A percentile compares a stretch with the other conserved stretches of the same genome.
Conservation (phyloP, 176 grass and related monocot genomes). For the Eragrostis nindensis region DNA sequence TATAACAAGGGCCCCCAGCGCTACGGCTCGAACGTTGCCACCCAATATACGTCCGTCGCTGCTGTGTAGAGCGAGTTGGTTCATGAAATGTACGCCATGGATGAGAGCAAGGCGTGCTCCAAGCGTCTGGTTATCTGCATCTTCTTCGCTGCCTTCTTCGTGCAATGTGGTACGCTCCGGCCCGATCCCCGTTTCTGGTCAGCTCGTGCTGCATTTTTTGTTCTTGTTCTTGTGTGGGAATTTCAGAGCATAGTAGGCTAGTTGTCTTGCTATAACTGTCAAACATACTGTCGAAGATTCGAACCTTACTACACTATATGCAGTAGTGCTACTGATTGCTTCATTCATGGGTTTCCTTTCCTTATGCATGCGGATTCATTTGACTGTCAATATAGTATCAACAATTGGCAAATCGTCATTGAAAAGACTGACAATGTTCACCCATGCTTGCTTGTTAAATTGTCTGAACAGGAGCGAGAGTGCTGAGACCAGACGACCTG, state of each 20-base stretch:
- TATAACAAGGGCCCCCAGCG: not conserved
- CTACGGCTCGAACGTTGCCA: not conserved
- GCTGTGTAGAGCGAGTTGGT: not conserved
- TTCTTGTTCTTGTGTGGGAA: not conserved
- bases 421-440: not conserved
- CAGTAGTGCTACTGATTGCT: not conserved
- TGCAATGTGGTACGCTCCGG: constrained; percentile 45
- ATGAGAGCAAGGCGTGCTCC: not conserved
- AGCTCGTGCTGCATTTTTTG: not conserved
- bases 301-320: not conserved
- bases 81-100: constrained; percentile 25
- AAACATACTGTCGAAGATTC: no score
- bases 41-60: not conserved
- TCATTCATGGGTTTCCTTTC: constrained; percentile 4
- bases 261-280: not conserved
- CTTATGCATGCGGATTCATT: not conserved
- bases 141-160: constrained; percentile 29
- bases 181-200: not conserved
- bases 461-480: constrained; percentile 36
- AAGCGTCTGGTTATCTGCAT: constrained; percentile 28
- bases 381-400: not conserved
- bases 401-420: not conserved
- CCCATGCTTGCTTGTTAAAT: not conserved
- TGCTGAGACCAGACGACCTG: constrained; percentile 35
- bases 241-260: not conserved